Percentiles rank a stretch among this genome's conserved stretches.
Evolutionary conservation across 208 protist genomes (phyloP).

Genomic region (Acanthamoeba sp.): DNA sequence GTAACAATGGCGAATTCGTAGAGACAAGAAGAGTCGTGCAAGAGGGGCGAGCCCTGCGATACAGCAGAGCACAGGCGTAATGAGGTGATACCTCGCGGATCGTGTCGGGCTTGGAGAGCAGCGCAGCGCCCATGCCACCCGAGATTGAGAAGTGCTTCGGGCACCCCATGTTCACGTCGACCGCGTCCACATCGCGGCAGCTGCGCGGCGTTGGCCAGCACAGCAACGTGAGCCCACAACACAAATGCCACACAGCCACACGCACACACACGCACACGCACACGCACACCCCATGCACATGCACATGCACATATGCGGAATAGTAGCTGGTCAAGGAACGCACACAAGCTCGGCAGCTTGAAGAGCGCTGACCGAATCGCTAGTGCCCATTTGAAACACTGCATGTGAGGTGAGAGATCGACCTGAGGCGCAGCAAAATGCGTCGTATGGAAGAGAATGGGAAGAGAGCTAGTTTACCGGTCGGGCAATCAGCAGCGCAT

Average conservation of each 20-base stretch:
- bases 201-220: background rate
- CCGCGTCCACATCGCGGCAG: constrained; percentile 93
- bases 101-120: constrained; percentile 91
- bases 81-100: constrained; percentile 71
- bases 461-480: background rate
- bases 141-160: constrained; percentile 97
- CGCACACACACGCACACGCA: too few relatives aligned
- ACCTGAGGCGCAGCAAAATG: background rate
- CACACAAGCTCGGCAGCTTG: constrained; percentile 91
- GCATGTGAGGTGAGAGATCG: background rate
- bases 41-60: too few relatives aligned
- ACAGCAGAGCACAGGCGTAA: too few relatives aligned
- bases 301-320: too few relatives aligned
- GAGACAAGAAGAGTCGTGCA: too few relatives aligned
- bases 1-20: background rate
- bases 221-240: too few relatives aligned
- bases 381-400: constrained; percentile 96
- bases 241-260: background rate
- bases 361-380: constrained; percentile 89
- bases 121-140: constrained; percentile 97
- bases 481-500: constrained; percentile 24
- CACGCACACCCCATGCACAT: too few relatives aligned
- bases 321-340: background rate
- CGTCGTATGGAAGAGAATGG: too few relatives aligned
- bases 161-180: constrained; percentile 99